Conservation (phyloP, 2,329 filamentous ascomycete species). For the Chalaropsis ovoidea region DNA sequence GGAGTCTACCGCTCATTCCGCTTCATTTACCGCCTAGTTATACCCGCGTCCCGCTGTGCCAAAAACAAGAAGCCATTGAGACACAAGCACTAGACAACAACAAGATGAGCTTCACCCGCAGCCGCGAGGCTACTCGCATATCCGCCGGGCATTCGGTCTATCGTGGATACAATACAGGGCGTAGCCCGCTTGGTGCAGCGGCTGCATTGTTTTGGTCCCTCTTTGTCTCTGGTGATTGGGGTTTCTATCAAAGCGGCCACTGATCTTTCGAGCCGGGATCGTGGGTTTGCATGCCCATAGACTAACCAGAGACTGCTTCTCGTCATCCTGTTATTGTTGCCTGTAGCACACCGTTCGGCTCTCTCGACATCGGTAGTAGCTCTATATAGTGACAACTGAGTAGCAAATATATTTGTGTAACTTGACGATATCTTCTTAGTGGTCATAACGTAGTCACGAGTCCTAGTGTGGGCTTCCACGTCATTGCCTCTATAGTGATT, state of each 20-base stretch:
- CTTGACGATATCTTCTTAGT: neutral
- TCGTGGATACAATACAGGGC: neutral
- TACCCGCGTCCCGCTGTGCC: neutral
- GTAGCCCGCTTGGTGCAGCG: neutral
- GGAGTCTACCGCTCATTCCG: neutral
- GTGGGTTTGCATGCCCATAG: neutral
- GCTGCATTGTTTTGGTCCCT: neutral
- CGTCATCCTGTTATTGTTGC: too few relatives aligned
- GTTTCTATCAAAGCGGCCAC: neutral
- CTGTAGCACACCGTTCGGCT: too few relatives aligned
- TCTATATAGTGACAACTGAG: neutral
- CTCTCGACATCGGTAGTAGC: too few relatives aligned
- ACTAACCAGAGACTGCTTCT: neutral
- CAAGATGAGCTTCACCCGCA: neutral
- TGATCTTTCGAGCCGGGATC: neutral
- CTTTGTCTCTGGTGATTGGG: neutral
- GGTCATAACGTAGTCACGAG: neutral
- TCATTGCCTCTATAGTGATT: too few relatives aligned
- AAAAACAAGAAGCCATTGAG: neutral
- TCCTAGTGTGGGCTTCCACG: too few relatives aligned
- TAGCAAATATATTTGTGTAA: neutral
- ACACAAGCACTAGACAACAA: neutral
- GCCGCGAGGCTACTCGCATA: neutral
- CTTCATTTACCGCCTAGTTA: conserved; percentile 6
- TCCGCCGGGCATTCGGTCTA: neutral